phyloP scores from a whole-genome alignment of 495 filamentous ascomycete species.

The Penicillium atrosanguineum region DNA sequence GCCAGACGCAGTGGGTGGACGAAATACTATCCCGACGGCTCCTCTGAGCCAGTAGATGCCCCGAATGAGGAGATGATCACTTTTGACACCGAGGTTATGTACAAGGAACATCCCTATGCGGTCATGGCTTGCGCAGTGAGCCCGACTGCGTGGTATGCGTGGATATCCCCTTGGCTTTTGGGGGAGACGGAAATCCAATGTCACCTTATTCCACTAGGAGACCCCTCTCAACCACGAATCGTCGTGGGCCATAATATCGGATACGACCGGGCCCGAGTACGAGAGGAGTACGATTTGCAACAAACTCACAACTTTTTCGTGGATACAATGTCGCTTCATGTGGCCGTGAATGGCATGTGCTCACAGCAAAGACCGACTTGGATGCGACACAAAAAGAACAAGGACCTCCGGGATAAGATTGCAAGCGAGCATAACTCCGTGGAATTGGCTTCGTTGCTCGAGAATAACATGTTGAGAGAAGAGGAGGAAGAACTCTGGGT shows the following conservation, averaged over 20 bases:
- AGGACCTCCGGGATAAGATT: constrained; percentile 79
- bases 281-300: constrained; percentile 82
- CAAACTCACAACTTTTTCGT: constrained; percentile 85
- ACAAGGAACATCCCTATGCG: constrained; percentile 83
- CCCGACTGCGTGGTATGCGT: constrained; percentile 90
- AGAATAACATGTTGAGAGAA: constrained; percentile 62
- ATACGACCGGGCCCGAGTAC: constrained; percentile 84
- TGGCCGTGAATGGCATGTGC: constrained; percentile 98
- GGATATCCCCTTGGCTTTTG: constrained; percentile 94
- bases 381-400: constrained; percentile 91
- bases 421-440: constrained; percentile 64
- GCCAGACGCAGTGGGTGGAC: constrained; percentile 85
- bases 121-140: constrained; percentile 95
- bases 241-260: constrained; percentile 95
- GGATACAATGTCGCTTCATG: constrained; percentile 98
- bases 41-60: constrained; percentile 64
- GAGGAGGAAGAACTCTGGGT: constrained; percentile 96
- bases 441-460: constrained; percentile 70
- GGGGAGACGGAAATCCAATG: constrained; percentile 71
- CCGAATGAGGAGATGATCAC: constrained; percentile 79
- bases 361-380: constrained; percentile 93
- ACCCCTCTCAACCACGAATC: constrained; percentile 64
- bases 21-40: constrained; percentile 77
- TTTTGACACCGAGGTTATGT: constrained; percentile 98
- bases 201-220: constrained; percentile 84